Percentiles rank a stretch among this genome's conserved stretches.
These are phyloP conservation scores for Paraphaeosphaeria sporulosa DNA, from an alignment of 2,329 filamentous ascomycete species.

Conservation along the genomic window DNA sequence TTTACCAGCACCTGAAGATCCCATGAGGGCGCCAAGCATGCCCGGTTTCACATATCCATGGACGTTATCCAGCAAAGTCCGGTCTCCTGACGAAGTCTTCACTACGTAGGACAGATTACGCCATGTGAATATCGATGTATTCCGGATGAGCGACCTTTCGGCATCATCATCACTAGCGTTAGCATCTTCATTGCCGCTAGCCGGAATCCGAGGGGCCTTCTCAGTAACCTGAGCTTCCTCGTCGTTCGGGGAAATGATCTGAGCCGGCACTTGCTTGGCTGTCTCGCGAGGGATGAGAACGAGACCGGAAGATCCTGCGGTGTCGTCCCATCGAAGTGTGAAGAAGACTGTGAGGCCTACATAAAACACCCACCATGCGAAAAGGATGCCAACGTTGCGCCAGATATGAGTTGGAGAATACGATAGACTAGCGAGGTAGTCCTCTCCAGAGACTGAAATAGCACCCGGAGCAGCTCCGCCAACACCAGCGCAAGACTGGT, in stretches of 20 bases:
- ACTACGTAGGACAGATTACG: slow-evolving; percentile 69
- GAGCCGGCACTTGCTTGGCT: slow-evolving; percentile 29
- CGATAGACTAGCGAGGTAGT: slow-evolving; percentile 64
- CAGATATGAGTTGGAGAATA: slow-evolving; percentile 37
- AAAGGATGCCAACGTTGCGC: slow-evolving; percentile 55
- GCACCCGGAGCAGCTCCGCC: slow-evolving; percentile 61
- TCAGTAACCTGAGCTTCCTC: slow-evolving; percentile 56
- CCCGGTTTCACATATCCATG: slow-evolving; percentile 65
- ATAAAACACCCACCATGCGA: slow-evolving; percentile 52
- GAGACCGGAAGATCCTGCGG: slow-evolving; percentile 59
- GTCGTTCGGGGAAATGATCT: slow-evolving; percentile 46
- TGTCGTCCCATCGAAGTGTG: slow-evolving; percentile 65
- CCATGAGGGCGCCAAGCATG: slow-evolving; percentile 57
- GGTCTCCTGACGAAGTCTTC: slow-evolving; percentile 66
- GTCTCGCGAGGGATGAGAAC: slow-evolving; percentile 66
- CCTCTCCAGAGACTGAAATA: slow-evolving; percentile 62
- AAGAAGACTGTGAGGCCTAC: slow-evolving; percentile 65
- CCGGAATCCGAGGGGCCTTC: slow-evolving; percentile 18
- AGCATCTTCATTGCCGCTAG: background rate
- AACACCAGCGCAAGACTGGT: slow-evolving; percentile 66
- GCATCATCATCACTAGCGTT: background rate
- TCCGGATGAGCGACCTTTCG: background rate
- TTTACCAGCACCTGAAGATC: slow-evolving; percentile 74
- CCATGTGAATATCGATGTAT: slow-evolving; percentile 62
- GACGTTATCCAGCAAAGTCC: slow-evolving; percentile 63